Conservation (phyloP, 139 green algal genomes). For the Closterium sp. region DNA sequence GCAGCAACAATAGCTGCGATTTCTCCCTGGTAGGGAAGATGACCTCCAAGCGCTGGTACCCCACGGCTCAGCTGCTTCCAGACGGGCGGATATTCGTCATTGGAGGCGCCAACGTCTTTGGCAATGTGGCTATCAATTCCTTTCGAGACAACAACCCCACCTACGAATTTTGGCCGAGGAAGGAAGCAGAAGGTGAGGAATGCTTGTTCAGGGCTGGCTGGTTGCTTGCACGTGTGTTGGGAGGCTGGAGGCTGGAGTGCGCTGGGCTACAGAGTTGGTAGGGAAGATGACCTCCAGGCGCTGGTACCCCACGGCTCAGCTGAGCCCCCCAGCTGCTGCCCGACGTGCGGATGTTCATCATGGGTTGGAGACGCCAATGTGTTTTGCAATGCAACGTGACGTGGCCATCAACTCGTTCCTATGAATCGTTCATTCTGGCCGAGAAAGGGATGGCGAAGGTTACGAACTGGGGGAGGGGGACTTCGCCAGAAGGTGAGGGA, state of each 20-base stretch:
- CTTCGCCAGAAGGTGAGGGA: too few species aligned
- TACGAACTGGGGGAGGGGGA: too few species aligned
- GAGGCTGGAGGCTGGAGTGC: not conserved
- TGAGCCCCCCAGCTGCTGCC: not conserved
- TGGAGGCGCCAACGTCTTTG: not conserved
- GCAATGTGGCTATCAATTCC: not conserved
- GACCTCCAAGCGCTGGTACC: constrained; percentile 8
- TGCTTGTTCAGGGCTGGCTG: too few species aligned
- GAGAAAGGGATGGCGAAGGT: not conserved
- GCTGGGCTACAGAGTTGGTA: not conserved
- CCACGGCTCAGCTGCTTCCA: not conserved
- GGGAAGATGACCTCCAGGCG: not conserved
- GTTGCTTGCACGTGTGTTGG: not conserved
- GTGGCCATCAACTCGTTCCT: not conserved
- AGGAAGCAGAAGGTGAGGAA: not conserved
- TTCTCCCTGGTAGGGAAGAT: not conserved
- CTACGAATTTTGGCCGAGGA: not conserved
- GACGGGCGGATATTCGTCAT: constrained; percentile 9
- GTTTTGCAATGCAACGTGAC: not conserved
- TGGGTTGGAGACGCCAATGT: not conserved
- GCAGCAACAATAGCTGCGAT: not conserved
- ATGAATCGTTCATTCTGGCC: too few species aligned
- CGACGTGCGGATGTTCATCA: not conserved
- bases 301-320: not conserved
- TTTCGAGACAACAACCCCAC: not conserved